Base-by-base conservation (phyloP, 225 moss, liverwort and hornwort genomes). In the Polytrichum commune region DNA sequence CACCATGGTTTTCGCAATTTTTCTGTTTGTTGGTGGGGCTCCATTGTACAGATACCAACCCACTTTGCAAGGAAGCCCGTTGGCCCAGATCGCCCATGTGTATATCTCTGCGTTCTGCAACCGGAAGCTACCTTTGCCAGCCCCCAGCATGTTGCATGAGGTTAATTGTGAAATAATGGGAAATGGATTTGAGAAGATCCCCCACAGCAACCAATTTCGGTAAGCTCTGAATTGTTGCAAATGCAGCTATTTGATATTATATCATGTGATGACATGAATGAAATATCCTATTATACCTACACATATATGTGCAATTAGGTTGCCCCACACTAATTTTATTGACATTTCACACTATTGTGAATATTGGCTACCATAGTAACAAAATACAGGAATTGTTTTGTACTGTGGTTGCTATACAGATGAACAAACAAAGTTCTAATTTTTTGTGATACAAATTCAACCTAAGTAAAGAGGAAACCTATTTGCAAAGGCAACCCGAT, bases 1-100 rank as follows among this genome's bases (percentile, higher is more conserved):
- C 18, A 8, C 79, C 0, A 85, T 90, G 83, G n/a, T 83, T 0
- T 5, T 81, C 0, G 55, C 83, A 0, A 75, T 80, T 3, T 66
- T 54, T 0, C 18, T 79, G 19, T 76, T 88, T 6, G 3, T 82
- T 0, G 62, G 53, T 0, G 82, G 88, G 10, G 66, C 76, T 19
- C 76, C 73, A 0, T 18, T 38, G 38, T 91, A 80, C 24, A 74
- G 84, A 0, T 77, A 84, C 65, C 80, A 83, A 25, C 79, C 67
- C 1, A 0, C 63, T 19, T 54, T 77, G 5, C 54, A 29, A 2
- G 80, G 78, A 1, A 90, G 83, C 35, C 76, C 81, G 0, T 30
- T 88, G 24, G 61, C 78, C 1, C 77, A 79, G 54, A 62, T 78
- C 0, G 46, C 56, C 1, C 76, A 65, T 1, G 88, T 86, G 5